Evolutionary conservation across 148 eudicot genomes (phyloP).

Genomic region (Nyssa sinensis): DNA sequence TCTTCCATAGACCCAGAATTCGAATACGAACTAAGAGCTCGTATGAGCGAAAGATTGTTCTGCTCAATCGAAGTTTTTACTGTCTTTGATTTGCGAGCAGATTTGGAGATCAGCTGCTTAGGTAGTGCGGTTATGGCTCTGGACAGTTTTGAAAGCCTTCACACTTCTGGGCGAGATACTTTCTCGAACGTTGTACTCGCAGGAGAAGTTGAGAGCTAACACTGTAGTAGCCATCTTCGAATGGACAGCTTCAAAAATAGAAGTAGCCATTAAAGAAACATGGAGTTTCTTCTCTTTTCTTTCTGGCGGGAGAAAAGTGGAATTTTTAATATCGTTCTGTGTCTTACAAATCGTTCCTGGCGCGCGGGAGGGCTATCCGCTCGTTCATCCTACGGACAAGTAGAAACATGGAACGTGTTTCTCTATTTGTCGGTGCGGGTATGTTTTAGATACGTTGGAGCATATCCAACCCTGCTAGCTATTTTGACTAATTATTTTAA

Average conservation of each 20-base stretch:
- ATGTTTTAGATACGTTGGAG: no score
- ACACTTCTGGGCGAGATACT: neutral
- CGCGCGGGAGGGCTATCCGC: no score
- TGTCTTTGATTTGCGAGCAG: constrained; percentile 5
- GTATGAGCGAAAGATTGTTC: constrained; percentile 7
- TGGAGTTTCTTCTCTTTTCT: neutral
- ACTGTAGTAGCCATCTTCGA: constrained; percentile 25
- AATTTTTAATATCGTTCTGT: neutral
- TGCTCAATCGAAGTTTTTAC: neutral
- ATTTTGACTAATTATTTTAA: no score
- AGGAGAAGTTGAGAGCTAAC: constrained; percentile 18
- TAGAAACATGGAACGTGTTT: no score
- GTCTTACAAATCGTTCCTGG: neutral
- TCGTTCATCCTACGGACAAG: no score
- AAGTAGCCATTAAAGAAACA: constrained; percentile 1
- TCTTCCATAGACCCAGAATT: constrained; percentile 46
- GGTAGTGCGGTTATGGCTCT: constrained; percentile 18
- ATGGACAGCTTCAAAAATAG: neutral
- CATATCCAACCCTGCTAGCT: no score
- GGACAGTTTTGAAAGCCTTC: constrained; percentile 11
- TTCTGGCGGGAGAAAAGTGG: neutral
- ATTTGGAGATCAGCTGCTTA: constrained; percentile 11
- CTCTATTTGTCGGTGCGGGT: no score
- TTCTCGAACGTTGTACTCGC: neutral
- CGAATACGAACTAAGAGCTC: constrained; percentile 17